Base-by-base conservation (phyloP, 768 basidiomycete species). In the Termitomyces sp. region DNA sequence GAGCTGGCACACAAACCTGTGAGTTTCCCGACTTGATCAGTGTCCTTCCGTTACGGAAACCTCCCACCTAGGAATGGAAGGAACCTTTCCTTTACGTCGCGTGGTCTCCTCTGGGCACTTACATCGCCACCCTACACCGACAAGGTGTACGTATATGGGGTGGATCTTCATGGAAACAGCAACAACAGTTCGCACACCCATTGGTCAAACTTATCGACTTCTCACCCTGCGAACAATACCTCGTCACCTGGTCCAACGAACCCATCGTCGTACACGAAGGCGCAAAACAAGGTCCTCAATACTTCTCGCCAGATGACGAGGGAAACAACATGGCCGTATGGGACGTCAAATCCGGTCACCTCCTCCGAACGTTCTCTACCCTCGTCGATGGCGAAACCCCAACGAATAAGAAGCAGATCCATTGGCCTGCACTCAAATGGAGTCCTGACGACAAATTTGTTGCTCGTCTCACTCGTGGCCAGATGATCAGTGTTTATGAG, bases 91-190 rank as follows among this genome's bases (percentile, higher is more conserved):
- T 96, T 50, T 99, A 96, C 72, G 87, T 94, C 19, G 88, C 90
- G 31, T 99, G 97, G 97, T 98, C 97, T 21, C 95, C 95, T 19
- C 79, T 89, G 53, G 97, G 97, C 35, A 98, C 95, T n/a, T 92
- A 88, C 68, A 79, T 98, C 60, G 88, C 94, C 40, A 94, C 96
- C 1, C 81, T 98, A 47, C 95, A 98, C 69, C 85, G 93, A 41
- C 94, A 93, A 70, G 97, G 97, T 70, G 91, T 98, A 57, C 89
- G 92, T 31, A 78, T 98, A 38, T 98, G 95, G 93, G 96, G 94
- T 48, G 97, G 97, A 12, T 72, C 86, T 28, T 92, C 91, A 11
- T 98, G 92, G 87, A 85, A 88, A 62, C 85, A 82, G 47, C 86
- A 91, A 60, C 87, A 90, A 67, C 88, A 92, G 46, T 98, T 97